Conservation (phyloP, 2,329 filamentous ascomycete genomes). For the Penicillium sp. region DNA sequence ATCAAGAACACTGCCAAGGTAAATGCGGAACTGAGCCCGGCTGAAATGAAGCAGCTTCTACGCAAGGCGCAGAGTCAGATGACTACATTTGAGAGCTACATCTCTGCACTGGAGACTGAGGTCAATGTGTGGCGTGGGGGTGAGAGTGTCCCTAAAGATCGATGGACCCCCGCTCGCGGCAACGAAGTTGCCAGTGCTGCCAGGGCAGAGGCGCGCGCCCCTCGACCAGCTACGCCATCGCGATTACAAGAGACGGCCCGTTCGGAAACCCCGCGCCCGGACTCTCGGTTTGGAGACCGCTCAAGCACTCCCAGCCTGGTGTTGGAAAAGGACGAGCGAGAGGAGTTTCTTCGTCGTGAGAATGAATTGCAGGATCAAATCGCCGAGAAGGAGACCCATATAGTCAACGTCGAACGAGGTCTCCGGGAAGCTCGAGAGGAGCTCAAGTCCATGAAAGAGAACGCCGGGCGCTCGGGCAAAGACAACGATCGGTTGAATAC, state of each 20-base stretch:
- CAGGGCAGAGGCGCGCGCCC: constrained; percentile 50
- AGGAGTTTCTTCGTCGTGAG: constrained; percentile 91
- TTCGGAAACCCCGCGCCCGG: constrained; percentile 62
- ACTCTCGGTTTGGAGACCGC: constrained; percentile 73
- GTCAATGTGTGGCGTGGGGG: constrained; percentile 84
- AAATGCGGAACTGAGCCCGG: constrained; percentile 94
- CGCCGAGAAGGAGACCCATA: constrained; percentile 83
- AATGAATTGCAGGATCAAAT: constrained; percentile 98
- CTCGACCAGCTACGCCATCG: constrained; percentile 44
- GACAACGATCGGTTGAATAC: constrained; percentile 85
- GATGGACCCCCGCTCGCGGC: constrained; percentile 72
- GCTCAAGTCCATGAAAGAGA: constrained; percentile 79
- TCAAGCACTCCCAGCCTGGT: constrained; percentile 83
- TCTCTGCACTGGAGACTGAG: constrained; percentile 79
- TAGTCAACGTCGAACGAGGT: constrained; percentile 75
- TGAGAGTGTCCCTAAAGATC: constrained; percentile 84
- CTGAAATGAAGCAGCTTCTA: constrained; percentile 89
- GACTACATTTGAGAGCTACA: constrained; percentile 84
- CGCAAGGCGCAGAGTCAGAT: constrained; percentile 90
- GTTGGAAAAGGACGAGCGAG: constrained; percentile 92
- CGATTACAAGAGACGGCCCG: constrained; percentile 49
- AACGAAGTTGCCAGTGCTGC: constrained; percentile 53
- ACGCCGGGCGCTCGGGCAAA: constrained; percentile 77
- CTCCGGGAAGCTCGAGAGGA: constrained; percentile 85
- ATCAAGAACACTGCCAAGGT: constrained; percentile 99